Conservation (phyloP, 106 monocot species). For the Dendrobium catenatum region DNA sequence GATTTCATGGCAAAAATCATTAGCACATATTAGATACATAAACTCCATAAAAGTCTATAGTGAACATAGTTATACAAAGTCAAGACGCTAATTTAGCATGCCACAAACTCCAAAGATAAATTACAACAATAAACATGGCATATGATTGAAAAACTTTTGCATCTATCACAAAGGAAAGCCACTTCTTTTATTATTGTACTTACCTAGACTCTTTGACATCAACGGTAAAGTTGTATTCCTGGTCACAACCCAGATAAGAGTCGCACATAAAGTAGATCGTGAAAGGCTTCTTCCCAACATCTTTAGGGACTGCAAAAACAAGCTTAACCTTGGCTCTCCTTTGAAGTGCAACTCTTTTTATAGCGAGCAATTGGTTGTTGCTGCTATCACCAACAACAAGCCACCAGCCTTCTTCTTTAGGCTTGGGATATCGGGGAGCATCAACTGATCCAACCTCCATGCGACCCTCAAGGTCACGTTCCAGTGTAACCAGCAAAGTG, state of each 20-base stretch:
- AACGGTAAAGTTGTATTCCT: constrained; percentile 72
- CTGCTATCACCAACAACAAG: constrained; percentile 76
- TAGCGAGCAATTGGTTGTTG: constrained; percentile 84
- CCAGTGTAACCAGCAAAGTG: constrained; percentile 76
- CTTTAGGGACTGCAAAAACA: constrained; percentile 55
- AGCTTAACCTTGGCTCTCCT: constrained; percentile 70
- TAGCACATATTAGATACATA: neutral
- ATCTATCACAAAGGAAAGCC: neutral
- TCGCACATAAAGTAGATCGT: constrained; percentile 94
- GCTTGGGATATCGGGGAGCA: constrained; percentile 63
- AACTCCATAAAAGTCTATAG: neutral
- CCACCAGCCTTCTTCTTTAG: constrained; percentile 99
- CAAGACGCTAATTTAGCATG: too few relatives aligned
- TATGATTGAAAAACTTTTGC: neutral
- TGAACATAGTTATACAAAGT: neutral
- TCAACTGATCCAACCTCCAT: constrained; percentile 74
- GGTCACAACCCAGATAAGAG: constrained; percentile 91
- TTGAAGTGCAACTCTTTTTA: constrained; percentile 76
- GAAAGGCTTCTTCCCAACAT: constrained; percentile 50
- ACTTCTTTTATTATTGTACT: neutral
- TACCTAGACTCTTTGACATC: constrained; percentile 44
- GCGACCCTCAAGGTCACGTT: constrained; percentile 68
- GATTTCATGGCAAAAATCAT: neutral
- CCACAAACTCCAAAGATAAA: too few relatives aligned
- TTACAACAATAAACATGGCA: neutral